These are phyloP conservation scores for Punica granatum DNA, from an alignment of 345 rosid species.

Conservation along the genomic window DNA sequence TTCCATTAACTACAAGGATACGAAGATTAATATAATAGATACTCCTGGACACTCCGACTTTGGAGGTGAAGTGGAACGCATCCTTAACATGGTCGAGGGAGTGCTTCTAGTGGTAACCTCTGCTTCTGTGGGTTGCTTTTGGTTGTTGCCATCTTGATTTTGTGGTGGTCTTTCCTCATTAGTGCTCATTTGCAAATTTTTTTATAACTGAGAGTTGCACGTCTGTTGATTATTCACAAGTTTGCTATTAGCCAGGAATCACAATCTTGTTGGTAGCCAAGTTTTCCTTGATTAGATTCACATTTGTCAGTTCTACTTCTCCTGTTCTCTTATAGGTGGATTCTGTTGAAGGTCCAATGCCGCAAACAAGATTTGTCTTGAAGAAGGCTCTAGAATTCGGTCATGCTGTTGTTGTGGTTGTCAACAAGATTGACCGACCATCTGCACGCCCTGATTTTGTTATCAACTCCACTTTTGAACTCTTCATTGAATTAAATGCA, in stretches of 20 bases:
- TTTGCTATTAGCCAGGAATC: neutral
- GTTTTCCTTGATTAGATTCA: neutral
- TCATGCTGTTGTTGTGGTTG: slow-evolving; percentile 91
- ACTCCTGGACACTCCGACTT: slow-evolving; percentile 99
- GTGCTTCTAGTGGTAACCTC: slow-evolving; percentile 87
- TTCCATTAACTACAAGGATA: slow-evolving; percentile 76
- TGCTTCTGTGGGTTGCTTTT: slow-evolving; percentile 10
- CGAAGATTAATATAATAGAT: slow-evolving; percentile 86
- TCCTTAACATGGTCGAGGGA: slow-evolving; percentile 98
- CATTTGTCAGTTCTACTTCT: neutral
- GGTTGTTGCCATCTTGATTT: neutral
- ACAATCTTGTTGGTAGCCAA: neutral
- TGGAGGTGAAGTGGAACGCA: slow-evolving; percentile 99
- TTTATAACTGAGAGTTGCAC: neutral
- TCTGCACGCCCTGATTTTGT: slow-evolving; percentile 95
- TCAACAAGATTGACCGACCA: slow-evolving; percentile 93
- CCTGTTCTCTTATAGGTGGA: slow-evolving; percentile 52
- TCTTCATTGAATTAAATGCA: slow-evolving; percentile 90
- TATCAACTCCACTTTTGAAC: slow-evolving; percentile 91
- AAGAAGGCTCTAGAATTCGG: slow-evolving; percentile 98
- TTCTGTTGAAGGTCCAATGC: slow-evolving; percentile 99
- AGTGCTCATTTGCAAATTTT: neutral
- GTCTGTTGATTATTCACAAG: neutral
- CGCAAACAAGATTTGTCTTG: slow-evolving; percentile 90
- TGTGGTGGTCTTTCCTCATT: neutral